Percentiles rank a stretch among this genome's conserved stretches.
phyloP scores from a whole-genome alignment of 202 grass and related monocot species.

The Zizania palustris region DNA sequence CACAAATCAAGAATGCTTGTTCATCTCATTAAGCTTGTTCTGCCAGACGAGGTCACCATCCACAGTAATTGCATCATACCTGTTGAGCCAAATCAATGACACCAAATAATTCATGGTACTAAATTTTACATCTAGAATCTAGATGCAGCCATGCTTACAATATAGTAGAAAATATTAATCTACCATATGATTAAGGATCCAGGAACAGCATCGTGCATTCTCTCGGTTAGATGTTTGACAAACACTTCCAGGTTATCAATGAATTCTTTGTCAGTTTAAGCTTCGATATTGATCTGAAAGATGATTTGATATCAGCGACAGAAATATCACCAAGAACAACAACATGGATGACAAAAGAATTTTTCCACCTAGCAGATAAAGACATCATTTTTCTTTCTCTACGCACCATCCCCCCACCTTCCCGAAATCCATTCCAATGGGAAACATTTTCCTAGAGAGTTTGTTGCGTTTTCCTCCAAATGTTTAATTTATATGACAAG shows the following conservation, averaged over 20 bases:
- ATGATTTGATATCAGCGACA: conserved; percentile 43
- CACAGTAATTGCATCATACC: conserved; percentile 83
- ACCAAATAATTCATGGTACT: neutral
- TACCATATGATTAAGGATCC: conserved; percentile 97
- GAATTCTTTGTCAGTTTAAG: conserved; percentile 57
- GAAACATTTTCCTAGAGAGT: no score
- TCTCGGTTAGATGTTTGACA: conserved; percentile 65
- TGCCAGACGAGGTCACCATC: conserved; percentile 77
- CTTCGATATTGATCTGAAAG: conserved; percentile 92
- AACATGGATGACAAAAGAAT: neutral
- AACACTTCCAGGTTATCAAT: conserved; percentile 92
- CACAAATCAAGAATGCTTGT: conserved; percentile 93
- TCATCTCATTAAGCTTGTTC: conserved; percentile 71
- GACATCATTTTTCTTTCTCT: neutral
- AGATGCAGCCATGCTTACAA: conserved; percentile 7
- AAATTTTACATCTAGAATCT: conserved; percentile 33
- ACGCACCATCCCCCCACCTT: no score
- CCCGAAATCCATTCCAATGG: no score
- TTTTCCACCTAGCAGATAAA: neutral
- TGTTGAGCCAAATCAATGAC: conserved; percentile 37
- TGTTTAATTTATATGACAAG: neutral
- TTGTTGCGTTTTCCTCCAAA: neutral
- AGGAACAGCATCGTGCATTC: conserved; percentile 71
- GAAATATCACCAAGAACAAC: neutral
- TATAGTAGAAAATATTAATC: conserved; percentile 25